Evolutionary conservation across 2,329 filamentous ascomycete genomes (phyloP).

Genomic region (Fusarium avenaceum): DNA sequence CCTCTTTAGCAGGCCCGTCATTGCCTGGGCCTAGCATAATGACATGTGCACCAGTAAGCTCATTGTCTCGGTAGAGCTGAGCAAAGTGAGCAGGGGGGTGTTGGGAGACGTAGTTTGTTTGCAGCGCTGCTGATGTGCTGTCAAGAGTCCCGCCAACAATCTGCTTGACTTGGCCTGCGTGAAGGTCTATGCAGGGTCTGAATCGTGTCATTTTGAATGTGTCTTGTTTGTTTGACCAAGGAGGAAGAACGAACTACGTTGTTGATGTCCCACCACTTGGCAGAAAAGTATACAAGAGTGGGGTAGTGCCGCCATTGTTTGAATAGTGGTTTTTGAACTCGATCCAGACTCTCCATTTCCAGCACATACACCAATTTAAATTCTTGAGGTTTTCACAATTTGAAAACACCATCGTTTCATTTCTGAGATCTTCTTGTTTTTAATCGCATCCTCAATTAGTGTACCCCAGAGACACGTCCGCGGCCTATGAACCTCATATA

Average conservation of each 20-base stretch:
- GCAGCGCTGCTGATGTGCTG: constrained; percentile 73
- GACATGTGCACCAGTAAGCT: constrained; percentile 85
- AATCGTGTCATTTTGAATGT: constrained; percentile 83
- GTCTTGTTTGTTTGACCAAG: constrained; percentile 4
- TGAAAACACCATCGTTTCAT: background rate
- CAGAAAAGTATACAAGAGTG: constrained; percentile 39
- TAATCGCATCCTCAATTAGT: background rate
- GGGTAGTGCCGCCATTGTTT: constrained; percentile 22
- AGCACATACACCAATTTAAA: background rate
- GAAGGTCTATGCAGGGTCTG: constrained; percentile 95
- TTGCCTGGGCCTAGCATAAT: constrained; percentile 97
- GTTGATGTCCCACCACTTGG: constrained; percentile 12
- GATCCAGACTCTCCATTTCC: background rate
- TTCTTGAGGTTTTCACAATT: background rate
- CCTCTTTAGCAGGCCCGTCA: constrained; percentile 81
- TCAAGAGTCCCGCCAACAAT: constrained; percentile 96
- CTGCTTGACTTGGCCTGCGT: constrained; percentile 97
- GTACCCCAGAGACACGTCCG: background rate
- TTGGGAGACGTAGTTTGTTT: constrained; percentile 93
- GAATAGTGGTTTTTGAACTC: constrained; percentile 1
- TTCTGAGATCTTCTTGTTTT: background rate
- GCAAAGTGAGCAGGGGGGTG: constrained; percentile 87
- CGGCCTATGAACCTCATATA: background rate
- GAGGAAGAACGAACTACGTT: constrained; percentile 17
- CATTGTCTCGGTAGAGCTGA: constrained; percentile 80